Base-by-base conservation (phyloP, 257 asterid species). In the Ajuga chamaepitys region DNA sequence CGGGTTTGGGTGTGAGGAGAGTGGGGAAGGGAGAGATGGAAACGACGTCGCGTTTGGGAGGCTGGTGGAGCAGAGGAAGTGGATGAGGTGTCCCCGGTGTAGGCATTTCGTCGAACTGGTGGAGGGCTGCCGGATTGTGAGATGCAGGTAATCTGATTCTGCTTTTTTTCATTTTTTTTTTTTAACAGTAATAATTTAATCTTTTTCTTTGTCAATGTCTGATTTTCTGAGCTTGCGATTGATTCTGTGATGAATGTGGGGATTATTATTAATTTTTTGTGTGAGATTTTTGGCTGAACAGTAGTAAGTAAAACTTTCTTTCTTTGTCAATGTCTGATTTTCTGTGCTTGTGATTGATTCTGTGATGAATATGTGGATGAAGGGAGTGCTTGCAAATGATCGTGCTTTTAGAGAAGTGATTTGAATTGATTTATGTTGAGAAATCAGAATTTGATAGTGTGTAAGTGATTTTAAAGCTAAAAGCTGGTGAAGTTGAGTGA, bases 11-110 rank as follows among this genome's bases (percentile, higher is more conserved):
- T 83, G 93, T 60, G 78, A 72, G 35, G 91, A 89, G 77, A 75
- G 78, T 40, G 74, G 71, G 46, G 78, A 72, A 40, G 8, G 53
- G 18, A 77, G 82, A 79, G 90, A 90, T 20, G 7, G 42, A n/a
- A 59, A 75, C 16, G 91, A 86, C 41, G 69, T 78, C 5, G 91
- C 80, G 21, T 85, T 89, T 20, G 79, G 84, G 46, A 61, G 81
- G 64, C 84, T 86, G 17, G 95, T 55, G 4, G 83, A 75, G 77
- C 75, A 21, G 79, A 83, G 17, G 58, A 76, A 56, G 68, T 86
- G 95, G 95, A 76, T 0, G 82, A 81, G 96, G 66, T 89, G 96
- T 53, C 96, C 97, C 0, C 62, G 68, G 47, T 87, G 95, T 48
- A 76, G 79, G 58, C 95, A 83, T 76, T 83, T 89, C 7, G 88